Conservation (phyloP, 2,329 filamentous ascomycete genomes). For the Neurospora sp. region DNA sequence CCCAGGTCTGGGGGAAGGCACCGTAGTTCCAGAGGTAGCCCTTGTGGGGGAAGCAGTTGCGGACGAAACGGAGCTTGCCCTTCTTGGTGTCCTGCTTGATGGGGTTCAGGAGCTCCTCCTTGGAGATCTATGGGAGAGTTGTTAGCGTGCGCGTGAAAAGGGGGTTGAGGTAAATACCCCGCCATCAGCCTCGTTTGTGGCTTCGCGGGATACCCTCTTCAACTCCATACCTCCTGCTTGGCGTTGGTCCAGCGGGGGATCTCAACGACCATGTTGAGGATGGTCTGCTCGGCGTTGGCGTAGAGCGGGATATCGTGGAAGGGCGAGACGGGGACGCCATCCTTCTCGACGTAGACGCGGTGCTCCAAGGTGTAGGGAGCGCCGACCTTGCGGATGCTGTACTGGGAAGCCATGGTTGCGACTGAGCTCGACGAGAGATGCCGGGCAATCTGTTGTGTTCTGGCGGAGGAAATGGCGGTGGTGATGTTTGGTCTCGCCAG, state of each 20-base stretch:
- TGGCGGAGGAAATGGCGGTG: conserved; percentile 37
- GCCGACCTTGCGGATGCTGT: conserved; percentile 77
- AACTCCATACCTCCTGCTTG: conserved; percentile 74
- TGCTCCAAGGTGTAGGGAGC: conserved; percentile 91
- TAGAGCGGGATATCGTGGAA: conserved; percentile 99
- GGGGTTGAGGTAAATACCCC: neutral
- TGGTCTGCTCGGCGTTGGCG: conserved; percentile 88
- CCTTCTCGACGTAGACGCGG: conserved; percentile 95
- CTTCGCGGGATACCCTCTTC: neutral
- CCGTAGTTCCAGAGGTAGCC: conserved; percentile 99
- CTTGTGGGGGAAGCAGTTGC: conserved; percentile 99
- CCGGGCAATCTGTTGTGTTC: conserved; percentile 45
- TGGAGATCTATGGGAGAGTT: conserved; percentile 65
- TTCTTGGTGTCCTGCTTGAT: conserved; percentile 99
- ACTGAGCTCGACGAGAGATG: conserved; percentile 35
- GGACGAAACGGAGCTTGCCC: conserved; percentile 97
- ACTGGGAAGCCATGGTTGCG: conserved; percentile 49
- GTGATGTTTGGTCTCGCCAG: conserved; percentile 5
- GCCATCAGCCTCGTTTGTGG: neutral
- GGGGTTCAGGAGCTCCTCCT: conserved; percentile 95
- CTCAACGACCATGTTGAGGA: conserved; percentile 99
- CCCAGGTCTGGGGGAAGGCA: conserved; percentile 99
- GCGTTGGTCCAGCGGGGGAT: conserved; percentile 99
- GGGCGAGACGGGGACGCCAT: conserved; percentile 85
- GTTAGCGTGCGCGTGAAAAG: neutral